A percentile compares a stretch with the other conserved stretches of the same genome.
Evolutionary conservation across 1,284 basidiomycete genomes (phyloP).

Genomic region (Baeospora myosura): DNA sequence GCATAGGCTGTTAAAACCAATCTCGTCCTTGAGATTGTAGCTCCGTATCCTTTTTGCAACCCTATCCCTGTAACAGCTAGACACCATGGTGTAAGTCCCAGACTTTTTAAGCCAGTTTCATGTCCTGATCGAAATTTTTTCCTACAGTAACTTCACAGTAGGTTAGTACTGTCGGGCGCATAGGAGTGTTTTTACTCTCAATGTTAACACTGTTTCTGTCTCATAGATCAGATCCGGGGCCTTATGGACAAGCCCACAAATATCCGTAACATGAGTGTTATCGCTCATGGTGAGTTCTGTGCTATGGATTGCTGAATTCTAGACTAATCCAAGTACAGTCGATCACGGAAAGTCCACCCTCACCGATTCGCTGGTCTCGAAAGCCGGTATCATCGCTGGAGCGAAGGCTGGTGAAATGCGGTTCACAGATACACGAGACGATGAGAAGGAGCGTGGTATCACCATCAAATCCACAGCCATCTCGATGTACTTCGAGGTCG

Average conservation of each 20-base stretch:
- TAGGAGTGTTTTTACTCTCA: background rate
- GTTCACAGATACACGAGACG: conserved; percentile 95
- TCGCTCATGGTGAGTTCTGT: conserved; percentile 75
- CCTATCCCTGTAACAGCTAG: conserved; percentile 36
- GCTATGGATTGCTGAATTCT: conserved; percentile 11
- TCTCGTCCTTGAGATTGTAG: conserved; percentile 22
- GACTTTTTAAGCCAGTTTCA: conserved; percentile 10
- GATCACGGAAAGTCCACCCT: conserved; percentile 99
- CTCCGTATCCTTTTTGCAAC: conserved; percentile 22
- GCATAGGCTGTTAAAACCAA: conserved; percentile 21
- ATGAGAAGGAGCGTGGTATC: conserved; percentile 99
- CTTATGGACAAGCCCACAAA: conserved; percentile 91
- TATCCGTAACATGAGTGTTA: conserved; percentile 98
- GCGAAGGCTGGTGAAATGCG: conserved; percentile 96
- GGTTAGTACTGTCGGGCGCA: conserved; percentile 40
- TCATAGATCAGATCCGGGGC: conserved; percentile 76
- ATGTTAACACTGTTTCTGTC: conserved; percentile 4
- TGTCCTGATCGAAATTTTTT: conserved; percentile 28
- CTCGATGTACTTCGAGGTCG: conserved; percentile 98
- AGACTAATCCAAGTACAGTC: conserved; percentile 45
- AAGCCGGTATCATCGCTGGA: conserved; percentile 98
- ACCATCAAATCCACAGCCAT: conserved; percentile 99
- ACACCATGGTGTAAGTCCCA: conserved; percentile 68
- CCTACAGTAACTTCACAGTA: conserved; percentile 76
- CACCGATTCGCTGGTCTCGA: conserved; percentile 97